Evolutionary conservation across 2,329 filamentous ascomycete species (phyloP), one percentile per base, ranked within the genome.

Genomic region (Parafenestella ontariensis): DNA sequence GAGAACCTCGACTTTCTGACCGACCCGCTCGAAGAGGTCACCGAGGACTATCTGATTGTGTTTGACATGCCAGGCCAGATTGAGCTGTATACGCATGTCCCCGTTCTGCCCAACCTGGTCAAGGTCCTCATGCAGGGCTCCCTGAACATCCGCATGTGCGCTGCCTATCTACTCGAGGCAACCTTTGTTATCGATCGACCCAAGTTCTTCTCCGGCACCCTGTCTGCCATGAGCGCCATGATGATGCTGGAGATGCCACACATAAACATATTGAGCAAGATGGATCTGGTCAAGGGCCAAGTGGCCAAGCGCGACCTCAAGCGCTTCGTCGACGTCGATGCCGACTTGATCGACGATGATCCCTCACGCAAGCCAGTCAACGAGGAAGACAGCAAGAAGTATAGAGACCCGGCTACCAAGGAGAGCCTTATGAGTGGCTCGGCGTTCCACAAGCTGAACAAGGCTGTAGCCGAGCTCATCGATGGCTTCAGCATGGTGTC

Each of bases 21-120:
- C 42, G 90, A 96, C 59, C 87, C 90, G 17, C 86, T 97, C 51
- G 92, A 96, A 67, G 85, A 87, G 37, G 82, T 96, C 52, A 94
- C 91, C 9, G 95, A 99, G 69, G 95, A 98, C 69, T 97, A 96
- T 76, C 85, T 99, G 59, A 96, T 98, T 76, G 90, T 99, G 60
- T 92, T 99, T 79, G 95, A 99, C 78, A 97, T 98, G 90, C 95
- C 95, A 0, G 95, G 95, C 52, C 95, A 99, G 80, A 98, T 99
- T 76, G 95, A 99, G 79, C 86, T 99, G 13, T 99, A 98, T 79
- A 98, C 94, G 2, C 95, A 99, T 75, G 90, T 98, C 29, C 95
- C 95, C 34, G 90, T 99, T 62, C 82, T 99, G 28, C 95, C 95
- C 1, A 86, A 87, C 18, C 85, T 99, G 43, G 88, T 94, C 62